A percentile compares a stretch with the other conserved stretches of the same genome.
These are phyloP conservation scores for Nitzschia sp. DNA, from an alignment of 108 stramenopile species.

Conservation along the genomic window DNA sequence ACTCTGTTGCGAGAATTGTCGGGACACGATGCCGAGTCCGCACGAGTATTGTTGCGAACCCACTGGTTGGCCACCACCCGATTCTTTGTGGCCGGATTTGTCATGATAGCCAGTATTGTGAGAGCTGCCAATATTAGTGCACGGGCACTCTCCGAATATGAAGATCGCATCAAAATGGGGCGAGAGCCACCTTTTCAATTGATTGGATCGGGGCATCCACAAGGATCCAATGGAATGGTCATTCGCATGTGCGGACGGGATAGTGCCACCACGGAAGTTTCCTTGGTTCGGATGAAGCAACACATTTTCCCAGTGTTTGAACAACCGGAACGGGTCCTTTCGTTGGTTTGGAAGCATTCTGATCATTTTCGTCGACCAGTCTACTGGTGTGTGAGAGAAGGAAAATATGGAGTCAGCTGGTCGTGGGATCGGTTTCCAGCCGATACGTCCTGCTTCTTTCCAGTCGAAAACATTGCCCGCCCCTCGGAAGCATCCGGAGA, in stretches of 20 bases:
- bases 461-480: not conserved
- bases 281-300: conserved; percentile 3
- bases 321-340: conserved; percentile 19
- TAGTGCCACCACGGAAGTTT: conserved; percentile 15
- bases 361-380: conserved; percentile 9
- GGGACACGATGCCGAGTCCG: not conserved
- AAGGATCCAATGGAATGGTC: conserved; percentile 10
- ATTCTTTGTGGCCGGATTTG: conserved; percentile 22
- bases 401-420: conserved; percentile 8
- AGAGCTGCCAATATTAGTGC: conserved; percentile 21
- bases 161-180: conserved; percentile 21
- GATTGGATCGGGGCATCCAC: not conserved
- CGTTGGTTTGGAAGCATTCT: conserved; percentile 18
- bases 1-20: conserved; percentile 16
- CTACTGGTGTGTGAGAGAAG: conserved; percentile 18
- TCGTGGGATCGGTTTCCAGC: conserved; percentile 22
- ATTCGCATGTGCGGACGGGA: conserved; percentile 19
- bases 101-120: conserved; percentile 24
- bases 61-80: conserved; percentile 2
- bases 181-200: conserved; percentile 21
- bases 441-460: conserved; percentile 7
- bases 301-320: conserved; percentile 21
- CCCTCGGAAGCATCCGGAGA: not conserved
- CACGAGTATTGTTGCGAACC: conserved; percentile 4
- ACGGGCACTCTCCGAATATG: conserved; percentile 10